Base-by-base conservation (phyloP, 2,329 filamentous ascomycete species). In the Ciborinia camelliae region DNA sequence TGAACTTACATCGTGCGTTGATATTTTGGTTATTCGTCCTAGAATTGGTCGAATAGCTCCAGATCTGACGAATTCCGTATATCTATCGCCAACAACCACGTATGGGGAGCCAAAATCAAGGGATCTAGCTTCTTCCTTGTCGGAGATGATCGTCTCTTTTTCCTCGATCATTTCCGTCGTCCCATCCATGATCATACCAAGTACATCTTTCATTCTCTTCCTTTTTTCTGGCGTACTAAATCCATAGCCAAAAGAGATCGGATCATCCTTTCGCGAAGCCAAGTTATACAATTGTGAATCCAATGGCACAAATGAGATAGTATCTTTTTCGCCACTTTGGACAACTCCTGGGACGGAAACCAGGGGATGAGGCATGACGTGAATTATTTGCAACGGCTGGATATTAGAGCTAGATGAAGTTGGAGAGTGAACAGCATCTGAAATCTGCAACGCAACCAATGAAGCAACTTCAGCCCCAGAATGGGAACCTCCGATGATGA, bases 391-490 rank as follows among this genome's bases (percentile, higher is more conserved):
- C 23, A 35, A 7, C 2, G 60, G 30, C 23, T 28, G 12, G 20
- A 50, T 47, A 32, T 28, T 37, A 39, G 63, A 47, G 20, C 63
- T 47, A n/a, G n/a, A n/a, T n/a, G n/a, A n/a, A n/a, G 43, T 14
- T 20, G 63, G 45, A 10, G 63, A 60, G 67, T 80, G 28, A 67
- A 71, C 7, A 70, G 77, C 3, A 70, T 71, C 26, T 77, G 79
- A 3, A 78, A 79, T 68, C 67, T 80, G 47, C 76, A 80, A 55
- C 18, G 65, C 63, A 20, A 66, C 51, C 20, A 52, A 30, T 30
- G 62, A 52, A 2, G 65, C 63, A 2, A 65, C 57, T 41, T 66
- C 63, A 4, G 50, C 63, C 20, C 62, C 63, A 5, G 65, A 66
- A 39, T 66, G 63, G 5, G 62, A 61, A 35, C 65, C 65, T 2